Evolutionary conservation across 345 rosid species (phyloP).

Genomic region (Pseudoturritis turrita): DNA sequence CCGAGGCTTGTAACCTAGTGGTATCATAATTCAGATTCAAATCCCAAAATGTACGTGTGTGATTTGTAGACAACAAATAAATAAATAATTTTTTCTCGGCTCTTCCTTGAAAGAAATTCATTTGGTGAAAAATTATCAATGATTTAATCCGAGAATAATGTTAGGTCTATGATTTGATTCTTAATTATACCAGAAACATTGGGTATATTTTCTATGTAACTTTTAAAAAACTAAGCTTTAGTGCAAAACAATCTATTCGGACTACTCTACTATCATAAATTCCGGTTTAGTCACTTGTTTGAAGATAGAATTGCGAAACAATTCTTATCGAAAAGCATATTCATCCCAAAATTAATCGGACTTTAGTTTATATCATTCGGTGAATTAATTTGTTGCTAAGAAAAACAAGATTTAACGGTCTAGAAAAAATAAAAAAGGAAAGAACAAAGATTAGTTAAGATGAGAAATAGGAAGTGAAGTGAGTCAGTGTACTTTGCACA

Average conservation of each 20-base stretch:
- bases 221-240: background rate
- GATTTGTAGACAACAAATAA: no score
- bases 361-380: background rate
- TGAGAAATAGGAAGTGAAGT: background rate
- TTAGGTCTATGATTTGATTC: background rate
- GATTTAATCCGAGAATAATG: background rate
- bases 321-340: background rate
- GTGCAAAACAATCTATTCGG: background rate
- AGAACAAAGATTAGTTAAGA: background rate
- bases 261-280: background rate
- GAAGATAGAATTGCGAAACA: background rate
- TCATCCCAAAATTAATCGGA: background rate
- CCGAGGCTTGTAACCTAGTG: background rate
- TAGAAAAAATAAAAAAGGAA: background rate
- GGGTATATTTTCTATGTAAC: background rate
- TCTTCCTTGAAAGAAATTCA: background rate
- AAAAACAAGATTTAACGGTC: background rate
- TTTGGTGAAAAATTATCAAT: background rate
- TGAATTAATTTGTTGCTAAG: background rate
- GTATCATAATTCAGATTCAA: no score
- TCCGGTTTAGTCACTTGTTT: background rate
- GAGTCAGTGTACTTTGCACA: slow-evolving; percentile 5
- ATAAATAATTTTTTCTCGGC: no score
- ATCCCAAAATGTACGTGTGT: no score
- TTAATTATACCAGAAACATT: background rate